Evolutionary conservation across 1,284 basidiomycete genomes (phyloP).

Genomic region (Moesziomyces antarcticus): DNA sequence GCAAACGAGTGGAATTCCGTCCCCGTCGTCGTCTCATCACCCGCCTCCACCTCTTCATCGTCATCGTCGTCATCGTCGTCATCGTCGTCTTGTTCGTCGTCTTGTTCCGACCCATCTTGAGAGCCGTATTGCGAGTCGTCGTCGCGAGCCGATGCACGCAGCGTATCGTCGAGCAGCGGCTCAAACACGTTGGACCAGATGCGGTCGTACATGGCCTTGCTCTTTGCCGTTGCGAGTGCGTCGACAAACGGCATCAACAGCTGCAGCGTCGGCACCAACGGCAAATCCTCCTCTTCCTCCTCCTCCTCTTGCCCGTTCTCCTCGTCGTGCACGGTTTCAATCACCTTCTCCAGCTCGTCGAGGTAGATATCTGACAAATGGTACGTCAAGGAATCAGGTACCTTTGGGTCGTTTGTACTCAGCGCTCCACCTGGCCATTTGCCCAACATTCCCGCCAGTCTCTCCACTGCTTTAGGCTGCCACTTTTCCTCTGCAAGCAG

Average conservation of each 20-base stretch:
- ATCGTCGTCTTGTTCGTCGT: conserved; percentile 10
- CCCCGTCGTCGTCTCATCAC: conserved; percentile 24
- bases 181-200: conserved; percentile 76
- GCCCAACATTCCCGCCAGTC: conserved; percentile 25
- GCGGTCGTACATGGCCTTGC: conserved; percentile 76
- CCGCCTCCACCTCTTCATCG: conserved; percentile 27
- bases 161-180: conserved; percentile 71
- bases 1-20: conserved; percentile 44
- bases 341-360: conserved; percentile 85
- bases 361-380: conserved; percentile 91
- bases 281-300: conserved; percentile 25
- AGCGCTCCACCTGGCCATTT: conserved; percentile 18
- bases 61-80: conserved; percentile 11
- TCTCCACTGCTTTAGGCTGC: conserved; percentile 70
- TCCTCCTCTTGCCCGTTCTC: conserved; percentile 3
- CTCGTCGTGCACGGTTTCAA: conserved; percentile 39
- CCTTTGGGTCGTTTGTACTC: conserved; percentile 73
- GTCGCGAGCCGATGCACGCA: conserved; percentile 23
- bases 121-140: conserved; percentile 11
- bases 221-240: conserved; percentile 76
- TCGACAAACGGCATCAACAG: conserved; percentile 78
- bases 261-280: conserved; percentile 71
- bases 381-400: conserved; percentile 76
- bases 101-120: neutral
- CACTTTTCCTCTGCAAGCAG: conserved; percentile 80